These are phyloP conservation scores for Talaromyces piceae DNA, from an alignment of 2,329 filamentous ascomycete genomes.

Conservation along the genomic window DNA sequence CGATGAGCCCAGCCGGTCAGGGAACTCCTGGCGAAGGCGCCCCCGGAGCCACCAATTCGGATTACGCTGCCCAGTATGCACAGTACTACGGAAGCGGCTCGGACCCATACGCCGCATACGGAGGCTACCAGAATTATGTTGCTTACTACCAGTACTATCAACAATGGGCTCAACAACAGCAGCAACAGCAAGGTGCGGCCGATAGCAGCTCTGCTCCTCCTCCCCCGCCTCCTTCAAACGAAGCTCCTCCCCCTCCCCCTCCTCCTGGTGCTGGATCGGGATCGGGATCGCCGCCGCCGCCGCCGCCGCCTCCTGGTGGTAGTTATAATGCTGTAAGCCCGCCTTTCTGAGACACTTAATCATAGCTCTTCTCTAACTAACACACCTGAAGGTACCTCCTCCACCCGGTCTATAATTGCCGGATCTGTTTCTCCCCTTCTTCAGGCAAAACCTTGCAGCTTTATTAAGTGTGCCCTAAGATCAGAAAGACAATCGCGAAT, in stretches of 20 bases:
- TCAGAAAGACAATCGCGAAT: neutral
- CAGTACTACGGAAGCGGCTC: slow-evolving; percentile 60
- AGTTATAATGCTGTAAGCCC: slow-evolving; percentile 57
- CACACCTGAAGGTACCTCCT: slow-evolving; percentile 37
- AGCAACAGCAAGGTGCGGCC: slow-evolving; percentile 37
- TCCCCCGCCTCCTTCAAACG: slow-evolving; percentile 8
- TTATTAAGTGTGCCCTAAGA: neutral
- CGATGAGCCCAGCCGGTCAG: slow-evolving; percentile 38
- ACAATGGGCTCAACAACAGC: slow-evolving; percentile 49
- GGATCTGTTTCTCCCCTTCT: neutral
- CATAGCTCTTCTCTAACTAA: neutral
- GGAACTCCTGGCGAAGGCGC: slow-evolving; percentile 30
- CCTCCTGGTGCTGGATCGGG: slow-evolving; percentile 54
- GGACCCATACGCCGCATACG: slow-evolving; percentile 86
- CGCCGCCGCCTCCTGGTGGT: slow-evolving; percentile 45
- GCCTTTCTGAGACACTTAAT: no score
- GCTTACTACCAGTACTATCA: slow-evolving; percentile 63
- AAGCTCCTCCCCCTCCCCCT: slow-evolving; percentile 47
- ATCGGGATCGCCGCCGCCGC: slow-evolving; percentile 54
- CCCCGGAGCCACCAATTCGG: slow-evolving; percentile 33
- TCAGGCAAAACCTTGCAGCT: neutral
- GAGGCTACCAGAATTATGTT: slow-evolving; percentile 70
- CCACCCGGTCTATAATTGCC: slow-evolving; percentile 42
- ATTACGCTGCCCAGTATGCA: slow-evolving; percentile 76
- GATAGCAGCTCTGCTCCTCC: slow-evolving; percentile 41